Evolutionary conservation across 2,329 filamentous ascomycete species (phyloP).

Genomic region (Sporothrix pallida): DNA sequence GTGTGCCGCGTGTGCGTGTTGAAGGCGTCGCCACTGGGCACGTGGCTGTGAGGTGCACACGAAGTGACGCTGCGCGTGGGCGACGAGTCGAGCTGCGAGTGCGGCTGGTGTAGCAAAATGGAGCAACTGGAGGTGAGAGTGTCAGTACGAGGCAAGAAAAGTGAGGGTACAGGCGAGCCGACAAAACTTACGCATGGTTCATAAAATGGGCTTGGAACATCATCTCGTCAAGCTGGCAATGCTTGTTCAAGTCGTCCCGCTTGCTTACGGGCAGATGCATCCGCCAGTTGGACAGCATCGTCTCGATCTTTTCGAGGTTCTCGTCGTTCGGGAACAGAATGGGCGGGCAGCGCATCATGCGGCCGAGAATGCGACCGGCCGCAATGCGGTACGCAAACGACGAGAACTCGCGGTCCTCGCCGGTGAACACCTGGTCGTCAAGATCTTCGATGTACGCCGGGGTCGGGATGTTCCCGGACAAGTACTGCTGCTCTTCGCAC

Average conservation of each 20-base stretch:
- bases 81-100: constrained; percentile 73
- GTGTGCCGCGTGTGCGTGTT: constrained; percentile 80
- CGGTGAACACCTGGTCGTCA: constrained; percentile 75
- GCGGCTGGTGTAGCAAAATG: constrained; percentile 79
- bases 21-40: constrained; percentile 57
- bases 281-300: constrained; percentile 72
- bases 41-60: constrained; percentile 65
- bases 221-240: constrained; percentile 81
- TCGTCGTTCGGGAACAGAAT: constrained; percentile 60
- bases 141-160: not conserved
- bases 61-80: constrained; percentile 65
- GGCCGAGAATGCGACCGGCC: constrained; percentile 76
- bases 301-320: constrained; percentile 58
- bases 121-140: constrained; percentile 53
- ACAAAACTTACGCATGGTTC: constrained; percentile 55
- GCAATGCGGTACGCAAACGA: constrained; percentile 87
- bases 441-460: constrained; percentile 74
- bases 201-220: constrained; percentile 93
- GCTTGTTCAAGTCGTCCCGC: constrained; percentile 69
- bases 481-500: constrained; percentile 79
- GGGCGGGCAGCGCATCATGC: constrained; percentile 67
- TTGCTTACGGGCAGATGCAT: constrained; percentile 78
- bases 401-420: constrained; percentile 73
- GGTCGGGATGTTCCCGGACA: constrained; percentile 62
- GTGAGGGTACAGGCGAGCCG: not conserved